Base-by-base conservation (phyloP, 352 stramenopile genomes). In the Elongisporangium prolatum region DNA sequence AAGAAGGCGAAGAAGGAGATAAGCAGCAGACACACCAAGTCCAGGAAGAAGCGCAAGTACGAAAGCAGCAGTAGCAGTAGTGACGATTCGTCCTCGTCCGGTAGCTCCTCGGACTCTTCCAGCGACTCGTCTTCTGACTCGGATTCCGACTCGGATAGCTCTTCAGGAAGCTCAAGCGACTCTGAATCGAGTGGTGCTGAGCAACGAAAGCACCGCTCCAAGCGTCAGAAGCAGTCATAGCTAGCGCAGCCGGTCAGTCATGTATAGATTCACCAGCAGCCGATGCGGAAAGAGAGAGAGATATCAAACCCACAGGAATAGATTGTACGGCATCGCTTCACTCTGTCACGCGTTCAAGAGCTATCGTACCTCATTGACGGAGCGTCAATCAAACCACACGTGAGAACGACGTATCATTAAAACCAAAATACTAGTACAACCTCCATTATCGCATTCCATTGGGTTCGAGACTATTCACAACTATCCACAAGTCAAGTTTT, bases 51-150 rank as follows among this genome's bases (percentile, higher is more conserved):
- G 50, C 59, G 63, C 24, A 68, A 62, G 40, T 40, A 50, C 50
- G 60, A 60, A 50, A 14, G 3, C 51, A 48, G 18, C 37, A 73
- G 62, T 44, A 74, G 63, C 50, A 70, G 63, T 37, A 72, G 64
- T 50, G 28, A 70, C 16, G 37, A 47, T 34, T 61, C 56, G 20
- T 71, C 53, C 2, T 37, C n/a, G 20, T 77, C 69, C 0, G 63
- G 60, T 25, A 81, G 71, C 18, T 71, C 71, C 14, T 81, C 68
- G 17, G 56, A 63, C 20, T 70, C 56, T 17, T 61, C 50, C 17
- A 65, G 53, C 13, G 49, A 44, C 34, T 61, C 63, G 17, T 72
- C 65, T 25, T 56, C 59, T 4, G 68, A 62, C 44, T 80, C 60
- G 4, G 50, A 52, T 8, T 63, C 68, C 13, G 55, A 62, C 40